These are phyloP conservation scores for Dipodascopsis tothii DNA, from an alignment of 805 yeast genomes.

Conservation along the genomic window DNA sequence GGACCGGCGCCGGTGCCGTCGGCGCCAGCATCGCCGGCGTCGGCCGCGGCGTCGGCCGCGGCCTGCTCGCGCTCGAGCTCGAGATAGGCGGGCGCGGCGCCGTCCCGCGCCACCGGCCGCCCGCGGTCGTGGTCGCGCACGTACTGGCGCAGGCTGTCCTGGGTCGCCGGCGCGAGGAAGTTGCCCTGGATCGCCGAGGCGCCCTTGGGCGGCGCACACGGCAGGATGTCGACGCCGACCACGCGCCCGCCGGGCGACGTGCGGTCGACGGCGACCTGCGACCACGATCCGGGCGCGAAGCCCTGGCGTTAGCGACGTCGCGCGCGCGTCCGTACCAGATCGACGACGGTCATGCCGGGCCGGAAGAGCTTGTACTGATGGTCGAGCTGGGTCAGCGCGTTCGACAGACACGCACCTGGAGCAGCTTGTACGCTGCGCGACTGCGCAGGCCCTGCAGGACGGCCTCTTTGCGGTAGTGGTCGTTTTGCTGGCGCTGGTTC, in stretches of 20 bases:
- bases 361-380: conserved; percentile 53
- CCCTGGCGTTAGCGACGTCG: conserved; percentile 35
- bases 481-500: conserved; percentile 63
- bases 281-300: conserved; percentile 93
- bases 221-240: conserved; percentile 76
- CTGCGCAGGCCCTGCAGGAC: conserved; percentile 57
- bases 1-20: conserved; percentile 24
- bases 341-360: conserved; percentile 58
- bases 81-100: conserved; percentile 14
- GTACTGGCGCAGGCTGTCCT: conserved; percentile 44
- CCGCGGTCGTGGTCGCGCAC: conserved; percentile 36
- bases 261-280: conserved; percentile 65
- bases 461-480: conserved; percentile 61
- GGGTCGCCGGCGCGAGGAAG: conserved; percentile 62
- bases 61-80: conserved; percentile 28
- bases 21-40: conserved; percentile 30
- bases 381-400: conserved; percentile 44
- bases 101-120: conserved; percentile 16
- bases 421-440: conserved; percentile 83
- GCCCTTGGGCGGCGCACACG: conserved; percentile 72
- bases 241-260: conserved; percentile 48
- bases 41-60: conserved; percentile 22
- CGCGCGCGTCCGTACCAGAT: conserved; percentile 42
- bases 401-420: conserved; percentile 32
- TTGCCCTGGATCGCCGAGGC: conserved; percentile 80